Percentiles rank a stretch among this genome's conserved stretches.
phyloP scores from a whole-genome alignment of 345 rosid genomes.

The Heritiera fomes region DNA sequence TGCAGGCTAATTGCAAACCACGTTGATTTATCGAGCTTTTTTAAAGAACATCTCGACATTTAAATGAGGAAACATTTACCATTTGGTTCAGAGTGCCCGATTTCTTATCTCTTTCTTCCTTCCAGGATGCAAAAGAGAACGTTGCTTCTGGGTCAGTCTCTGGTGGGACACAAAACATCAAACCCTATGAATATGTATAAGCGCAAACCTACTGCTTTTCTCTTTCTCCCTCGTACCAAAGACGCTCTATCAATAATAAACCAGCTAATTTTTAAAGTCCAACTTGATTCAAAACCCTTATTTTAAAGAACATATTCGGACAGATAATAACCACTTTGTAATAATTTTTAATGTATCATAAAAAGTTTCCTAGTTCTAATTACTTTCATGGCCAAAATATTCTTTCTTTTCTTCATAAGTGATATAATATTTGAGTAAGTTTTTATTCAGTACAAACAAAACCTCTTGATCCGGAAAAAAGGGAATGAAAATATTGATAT shows the following conservation, averaged over 20 bases:
- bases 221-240: not conserved
- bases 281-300: not conserved
- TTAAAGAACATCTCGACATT: not conserved
- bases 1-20: not conserved
- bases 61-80: not conserved
- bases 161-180: conserved; percentile 2
- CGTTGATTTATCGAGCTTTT: not conserved
- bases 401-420: no score
- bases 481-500: no score
- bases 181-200: not conserved
- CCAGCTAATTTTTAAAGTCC: not conserved
- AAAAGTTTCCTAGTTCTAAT: not conserved
- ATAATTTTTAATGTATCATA: no score
- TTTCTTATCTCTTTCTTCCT: not conserved
- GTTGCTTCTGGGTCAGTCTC: not conserved
- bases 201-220: not conserved
- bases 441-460: no score
- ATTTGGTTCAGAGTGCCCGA: not conserved
- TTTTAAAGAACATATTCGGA: no score
- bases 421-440: no score
- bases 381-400: not conserved
- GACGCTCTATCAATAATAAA: not conserved
- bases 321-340: no score
- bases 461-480: no score
- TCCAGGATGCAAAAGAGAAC: conserved; percentile 6